Percentiles rank a stretch among this genome's conserved stretches.
phyloP scores from a whole-genome alignment of 2,329 filamentous ascomycete genomes.

The Alternaria angustiovoidea region DNA sequence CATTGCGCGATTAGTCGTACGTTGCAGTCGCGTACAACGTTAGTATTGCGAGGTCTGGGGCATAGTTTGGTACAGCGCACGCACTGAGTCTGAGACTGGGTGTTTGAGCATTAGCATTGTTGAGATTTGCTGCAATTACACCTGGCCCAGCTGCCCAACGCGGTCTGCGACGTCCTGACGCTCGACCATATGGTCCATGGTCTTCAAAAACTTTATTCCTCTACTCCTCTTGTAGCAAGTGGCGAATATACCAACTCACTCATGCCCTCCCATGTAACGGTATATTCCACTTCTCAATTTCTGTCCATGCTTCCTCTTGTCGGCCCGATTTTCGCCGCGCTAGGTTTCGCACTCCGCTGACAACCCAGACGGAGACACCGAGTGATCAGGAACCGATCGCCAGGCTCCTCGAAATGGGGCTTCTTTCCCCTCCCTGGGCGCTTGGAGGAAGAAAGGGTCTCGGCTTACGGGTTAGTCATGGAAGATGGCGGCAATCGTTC shows the following conservation, averaged over 20 bases:
- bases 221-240: slow-evolving; percentile 10
- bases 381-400: slow-evolving; percentile 14
- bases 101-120: slow-evolving; percentile 14
- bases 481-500: neutral
- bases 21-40: slow-evolving; percentile 5
- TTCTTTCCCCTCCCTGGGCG: slow-evolving; percentile 2
- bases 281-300: slow-evolving; percentile 5
- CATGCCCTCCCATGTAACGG: slow-evolving; percentile 14
- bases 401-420: slow-evolving; percentile 8
- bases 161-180: slow-evolving; percentile 6
- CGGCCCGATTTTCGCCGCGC: slow-evolving; percentile 18
- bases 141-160: slow-evolving; percentile 5
- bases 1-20: slow-evolving; percentile 17
- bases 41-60: slow-evolving; percentile 8
- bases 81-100: slow-evolving; percentile 15
- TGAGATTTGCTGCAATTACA: slow-evolving; percentile 11
- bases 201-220: slow-evolving; percentile 7
- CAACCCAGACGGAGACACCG: slow-evolving; percentile 3
- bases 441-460: neutral
- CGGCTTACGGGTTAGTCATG: slow-evolving; percentile 6
- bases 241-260: slow-evolving; percentile 14
- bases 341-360: slow-evolving; percentile 17
- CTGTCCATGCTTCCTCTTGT: slow-evolving; percentile 8
- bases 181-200: slow-evolving; percentile 1
- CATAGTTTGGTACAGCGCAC: slow-evolving; percentile 13